phyloP scores from a whole-genome alignment of 164 flowering plant genomes.

The Berberis thunbergii region DNA sequence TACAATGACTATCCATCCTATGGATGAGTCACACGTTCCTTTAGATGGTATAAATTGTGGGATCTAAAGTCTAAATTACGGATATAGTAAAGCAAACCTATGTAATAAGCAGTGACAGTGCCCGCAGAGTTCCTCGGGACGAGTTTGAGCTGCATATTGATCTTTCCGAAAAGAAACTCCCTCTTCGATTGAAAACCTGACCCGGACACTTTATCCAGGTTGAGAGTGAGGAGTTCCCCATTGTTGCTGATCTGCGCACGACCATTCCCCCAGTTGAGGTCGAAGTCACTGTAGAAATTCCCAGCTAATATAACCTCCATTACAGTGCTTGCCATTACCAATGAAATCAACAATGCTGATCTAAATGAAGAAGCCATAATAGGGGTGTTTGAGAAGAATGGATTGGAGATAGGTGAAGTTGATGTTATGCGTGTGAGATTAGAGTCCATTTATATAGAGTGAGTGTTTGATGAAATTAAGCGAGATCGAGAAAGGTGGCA shows the following conservation, averaged over 20 bases:
- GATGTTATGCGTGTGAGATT: not conserved
- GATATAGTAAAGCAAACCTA: constrained; percentile 10
- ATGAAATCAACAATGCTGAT: not conserved
- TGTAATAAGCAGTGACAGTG: constrained; percentile 52
- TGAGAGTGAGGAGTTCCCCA: constrained; percentile 35
- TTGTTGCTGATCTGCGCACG: constrained; percentile 20
- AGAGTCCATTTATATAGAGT: not conserved
- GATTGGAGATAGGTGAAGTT: not conserved
- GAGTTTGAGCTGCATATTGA: constrained; percentile 55
- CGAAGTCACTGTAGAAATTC: constrained; percentile 14
- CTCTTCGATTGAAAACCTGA: constrained; percentile 47
- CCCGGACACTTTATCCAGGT: constrained; percentile 42
- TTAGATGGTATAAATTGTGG: no score
- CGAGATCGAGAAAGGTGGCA: no score
- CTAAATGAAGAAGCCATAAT: not conserved
- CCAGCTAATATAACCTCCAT: constrained; percentile 3
- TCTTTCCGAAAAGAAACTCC: constrained; percentile 29
- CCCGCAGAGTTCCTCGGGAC: constrained; percentile 63
- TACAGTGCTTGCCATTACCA: not conserved
- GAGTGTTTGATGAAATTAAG: not conserved
- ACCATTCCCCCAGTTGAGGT: constrained; percentile 20
- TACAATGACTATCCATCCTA: no score
- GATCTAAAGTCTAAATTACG: no score
- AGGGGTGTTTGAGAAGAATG: not conserved
- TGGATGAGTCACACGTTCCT: no score